These are phyloP conservation scores for Prunus kanzakura DNA, from an alignment of 306 rosid genomes.

Conservation along the genomic window DNA sequence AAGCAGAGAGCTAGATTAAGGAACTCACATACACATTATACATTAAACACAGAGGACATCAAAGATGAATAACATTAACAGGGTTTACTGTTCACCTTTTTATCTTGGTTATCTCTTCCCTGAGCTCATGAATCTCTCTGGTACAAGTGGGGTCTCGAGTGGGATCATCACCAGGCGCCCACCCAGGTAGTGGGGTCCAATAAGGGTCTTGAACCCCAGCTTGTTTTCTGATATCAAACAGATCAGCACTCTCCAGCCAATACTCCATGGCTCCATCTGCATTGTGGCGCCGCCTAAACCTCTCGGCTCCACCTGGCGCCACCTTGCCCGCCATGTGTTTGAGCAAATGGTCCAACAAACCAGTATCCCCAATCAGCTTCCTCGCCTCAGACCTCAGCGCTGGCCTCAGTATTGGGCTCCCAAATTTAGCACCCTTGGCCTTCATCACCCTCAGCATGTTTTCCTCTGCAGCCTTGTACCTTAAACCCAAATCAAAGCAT, in stretches of 20 bases:
- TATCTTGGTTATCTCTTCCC: conserved; percentile 55
- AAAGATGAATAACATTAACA: neutral
- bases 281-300: conserved; percentile 80
- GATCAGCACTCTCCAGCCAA: conserved; percentile 88
- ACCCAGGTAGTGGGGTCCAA: conserved; percentile 87
- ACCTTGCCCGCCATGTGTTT: conserved; percentile 95
- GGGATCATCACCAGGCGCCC: conserved; percentile 78
- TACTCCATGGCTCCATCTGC: conserved; percentile 93
- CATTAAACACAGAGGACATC: too few species aligned
- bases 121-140: conserved; percentile 45
- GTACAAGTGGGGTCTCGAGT: conserved; percentile 53
- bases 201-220: conserved; percentile 83
- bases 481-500: conserved; percentile 12
- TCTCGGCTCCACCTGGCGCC: conserved; percentile 70
- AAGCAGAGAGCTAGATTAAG: neutral
- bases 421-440: conserved; percentile 56
- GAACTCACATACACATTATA: neutral
- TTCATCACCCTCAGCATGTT: conserved; percentile 74
- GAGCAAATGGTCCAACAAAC: conserved; percentile 81
- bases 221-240: conserved; percentile 52
- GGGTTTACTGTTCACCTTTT: conserved; percentile 36
- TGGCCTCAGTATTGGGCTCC: conserved; percentile 69
- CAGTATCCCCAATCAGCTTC: conserved; percentile 84
- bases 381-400: conserved; percentile 76
- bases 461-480: conserved; percentile 77